Conservation (phyloP, 2,329 filamentous ascomycete genomes). For the Pyrenophora graminea region DNA sequence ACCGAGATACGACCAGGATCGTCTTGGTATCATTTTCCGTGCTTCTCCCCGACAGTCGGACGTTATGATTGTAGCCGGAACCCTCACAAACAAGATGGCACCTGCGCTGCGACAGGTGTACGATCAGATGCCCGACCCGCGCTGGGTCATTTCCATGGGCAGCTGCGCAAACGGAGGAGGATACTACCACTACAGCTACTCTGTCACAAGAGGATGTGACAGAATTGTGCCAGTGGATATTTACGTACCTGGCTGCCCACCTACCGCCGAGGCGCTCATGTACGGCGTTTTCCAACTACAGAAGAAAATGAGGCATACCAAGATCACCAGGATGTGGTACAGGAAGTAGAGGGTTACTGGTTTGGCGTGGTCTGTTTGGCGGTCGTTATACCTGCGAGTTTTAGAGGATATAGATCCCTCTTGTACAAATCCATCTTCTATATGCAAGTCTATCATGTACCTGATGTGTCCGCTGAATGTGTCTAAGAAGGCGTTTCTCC, state of each 20-base stretch:
- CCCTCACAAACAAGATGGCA: conserved; percentile 95
- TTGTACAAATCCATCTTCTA: conserved; percentile 20
- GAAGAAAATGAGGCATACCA: conserved; percentile 71
- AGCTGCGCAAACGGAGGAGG: conserved; percentile 83
- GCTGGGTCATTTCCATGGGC: conserved; percentile 86
- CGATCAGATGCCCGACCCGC: conserved; percentile 92
- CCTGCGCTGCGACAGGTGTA: conserved; percentile 88
- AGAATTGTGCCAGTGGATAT: conserved; percentile 82
- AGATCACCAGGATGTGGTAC: conserved; percentile 63
- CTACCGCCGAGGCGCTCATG: conserved; percentile 59
- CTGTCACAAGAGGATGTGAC: conserved; percentile 76
- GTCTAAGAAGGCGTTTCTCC: conserved; percentile 28
- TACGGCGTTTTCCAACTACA: conserved; percentile 75
- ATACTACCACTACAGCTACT: conserved; percentile 87
- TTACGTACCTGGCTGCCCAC: conserved; percentile 76
- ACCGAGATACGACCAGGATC: conserved; percentile 90
- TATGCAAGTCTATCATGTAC: conserved; percentile 8
- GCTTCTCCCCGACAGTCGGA: conserved; percentile 88
- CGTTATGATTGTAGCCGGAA: conserved; percentile 93
- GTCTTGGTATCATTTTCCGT: conserved; percentile 88
- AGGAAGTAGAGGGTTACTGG: conserved; percentile 49
- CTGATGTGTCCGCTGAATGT: no score
- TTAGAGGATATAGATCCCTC: conserved; percentile 13
- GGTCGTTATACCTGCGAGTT: conserved; percentile 28
- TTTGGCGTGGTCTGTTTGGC: conserved; percentile 17